Evolutionary conservation across 306 rosid species (phyloP).

Genomic region (Corylus americana): DNA sequence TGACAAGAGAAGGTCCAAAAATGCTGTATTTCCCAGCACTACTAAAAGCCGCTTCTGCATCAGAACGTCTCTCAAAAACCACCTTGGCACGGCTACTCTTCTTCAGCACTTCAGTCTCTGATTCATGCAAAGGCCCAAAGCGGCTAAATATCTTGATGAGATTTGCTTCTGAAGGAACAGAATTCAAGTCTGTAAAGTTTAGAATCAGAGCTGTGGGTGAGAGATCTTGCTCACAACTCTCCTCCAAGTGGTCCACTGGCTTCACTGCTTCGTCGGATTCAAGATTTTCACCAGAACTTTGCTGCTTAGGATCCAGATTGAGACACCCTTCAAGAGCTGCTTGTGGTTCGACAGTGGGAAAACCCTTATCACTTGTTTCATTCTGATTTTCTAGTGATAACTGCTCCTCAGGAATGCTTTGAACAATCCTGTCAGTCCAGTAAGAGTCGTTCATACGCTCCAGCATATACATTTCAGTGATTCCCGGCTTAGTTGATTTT

Average conservation of each 20-base stretch:
- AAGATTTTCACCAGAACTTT: slow-evolving; percentile 18
- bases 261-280: slow-evolving; percentile 37
- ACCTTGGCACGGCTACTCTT: slow-evolving; percentile 66
- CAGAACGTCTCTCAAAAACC: slow-evolving; percentile 56
- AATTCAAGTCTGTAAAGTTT: slow-evolving; percentile 56
- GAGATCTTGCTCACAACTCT: slow-evolving; percentile 30
- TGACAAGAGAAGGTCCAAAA: slow-evolving; percentile 76
- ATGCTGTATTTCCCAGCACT: slow-evolving; percentile 79
- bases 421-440: slow-evolving; percentile 65
- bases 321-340: slow-evolving; percentile 18
- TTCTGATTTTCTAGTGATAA: slow-evolving; percentile 31
- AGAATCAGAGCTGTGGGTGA: slow-evolving; percentile 67
- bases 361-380: slow-evolving; percentile 24
- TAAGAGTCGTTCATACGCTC: slow-evolving; percentile 52
- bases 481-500: slow-evolving; percentile 27
- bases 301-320: slow-evolving; percentile 16
- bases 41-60: slow-evolving; percentile 82
- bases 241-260: slow-evolving; percentile 25
- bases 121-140: slow-evolving; percentile 58
- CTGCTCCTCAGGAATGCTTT: slow-evolving; percentile 49
- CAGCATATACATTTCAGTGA: slow-evolving; percentile 28
- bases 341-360: slow-evolving; percentile 19
- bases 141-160: slow-evolving; percentile 63
- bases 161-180: slow-evolving; percentile 56
- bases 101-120: slow-evolving; percentile 65